These are phyloP conservation scores for Salix dunnii DNA, from an alignment of 345 rosid genomes.

Conservation along the genomic window DNA sequence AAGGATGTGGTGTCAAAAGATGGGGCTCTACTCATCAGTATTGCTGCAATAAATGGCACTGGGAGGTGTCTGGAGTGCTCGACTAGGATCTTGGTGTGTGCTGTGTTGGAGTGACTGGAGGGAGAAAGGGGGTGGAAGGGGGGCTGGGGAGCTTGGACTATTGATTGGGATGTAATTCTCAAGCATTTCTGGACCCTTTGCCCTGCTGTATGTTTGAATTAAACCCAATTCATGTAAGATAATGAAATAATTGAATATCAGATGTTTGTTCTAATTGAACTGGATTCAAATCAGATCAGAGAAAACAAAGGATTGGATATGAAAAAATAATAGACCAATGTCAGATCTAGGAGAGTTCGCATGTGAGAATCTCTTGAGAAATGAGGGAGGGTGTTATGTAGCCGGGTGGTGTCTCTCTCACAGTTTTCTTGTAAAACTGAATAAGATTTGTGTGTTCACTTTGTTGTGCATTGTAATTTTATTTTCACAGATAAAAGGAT, in stretches of 20 bases:
- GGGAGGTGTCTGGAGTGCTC: not conserved
- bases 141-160: not conserved
- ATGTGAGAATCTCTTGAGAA: not conserved
- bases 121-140: not conserved
- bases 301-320: not conserved
- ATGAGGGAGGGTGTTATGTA: not conserved
- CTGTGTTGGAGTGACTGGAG: not conserved
- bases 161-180: not conserved
- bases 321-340: not conserved
- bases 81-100: not conserved
- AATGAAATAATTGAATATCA: not conserved
- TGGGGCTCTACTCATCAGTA: not conserved
- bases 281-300: not conserved
- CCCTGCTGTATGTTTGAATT: not conserved
- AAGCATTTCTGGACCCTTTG: not conserved
- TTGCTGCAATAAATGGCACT: not conserved
- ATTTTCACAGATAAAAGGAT: not conserved
- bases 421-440: not conserved
- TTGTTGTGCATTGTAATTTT: not conserved
- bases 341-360: not conserved
- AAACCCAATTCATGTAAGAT: not conserved
- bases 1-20: not conserved
- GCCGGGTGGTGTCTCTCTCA: not conserved
- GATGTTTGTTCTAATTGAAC: not conserved
- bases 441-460: not conserved